Conservation (phyloP, 2,329 filamentous ascomycete species). For the Lachnellula hyalina region DNA sequence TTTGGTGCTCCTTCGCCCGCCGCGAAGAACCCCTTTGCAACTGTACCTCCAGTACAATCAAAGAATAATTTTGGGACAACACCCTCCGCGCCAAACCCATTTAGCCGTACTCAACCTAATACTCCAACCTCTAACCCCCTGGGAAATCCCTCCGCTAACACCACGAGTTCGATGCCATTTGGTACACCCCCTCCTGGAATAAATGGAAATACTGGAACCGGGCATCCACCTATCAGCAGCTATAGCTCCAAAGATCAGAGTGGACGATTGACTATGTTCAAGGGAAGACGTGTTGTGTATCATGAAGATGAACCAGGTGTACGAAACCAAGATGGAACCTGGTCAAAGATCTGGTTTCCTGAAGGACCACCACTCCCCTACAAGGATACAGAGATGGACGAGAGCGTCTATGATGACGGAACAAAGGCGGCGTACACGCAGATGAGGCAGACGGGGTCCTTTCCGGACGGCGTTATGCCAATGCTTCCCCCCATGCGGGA, state of each 20-base stretch:
- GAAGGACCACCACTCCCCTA: slow-evolving; percentile 61
- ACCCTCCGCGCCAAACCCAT: slow-evolving; percentile 1
- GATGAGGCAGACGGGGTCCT: slow-evolving; percentile 60
- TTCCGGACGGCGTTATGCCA: slow-evolving; percentile 68
- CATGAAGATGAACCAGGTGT: slow-evolving; percentile 45
- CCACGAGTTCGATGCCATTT: neutral
- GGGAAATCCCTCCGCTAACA: neutral
- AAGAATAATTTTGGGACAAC: neutral
- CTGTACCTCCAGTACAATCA: slow-evolving; percentile 22
- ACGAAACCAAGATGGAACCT: slow-evolving; percentile 47
- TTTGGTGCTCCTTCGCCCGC: slow-evolving; percentile 3
- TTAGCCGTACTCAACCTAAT: neutral
- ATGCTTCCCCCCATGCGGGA: slow-evolving; percentile 72
- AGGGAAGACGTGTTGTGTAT: slow-evolving; percentile 58
- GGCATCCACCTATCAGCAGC: slow-evolving; percentile 12
- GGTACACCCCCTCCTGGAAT: neutral
- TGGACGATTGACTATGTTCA: slow-evolving; percentile 51
- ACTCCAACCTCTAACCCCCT: neutral
- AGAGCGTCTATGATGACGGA: slow-evolving; percentile 53
- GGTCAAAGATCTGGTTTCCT: slow-evolving; percentile 67
- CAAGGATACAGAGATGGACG: slow-evolving; percentile 56
- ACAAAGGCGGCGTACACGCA: slow-evolving; percentile 59
- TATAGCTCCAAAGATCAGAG: slow-evolving; percentile 20
- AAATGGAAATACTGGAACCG: slow-evolving; percentile 4
- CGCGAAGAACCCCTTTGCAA: slow-evolving; percentile 12